Evolutionary conservation across 768 basidiomycete species (phyloP).

Genomic region (Boletus fagicola): DNA sequence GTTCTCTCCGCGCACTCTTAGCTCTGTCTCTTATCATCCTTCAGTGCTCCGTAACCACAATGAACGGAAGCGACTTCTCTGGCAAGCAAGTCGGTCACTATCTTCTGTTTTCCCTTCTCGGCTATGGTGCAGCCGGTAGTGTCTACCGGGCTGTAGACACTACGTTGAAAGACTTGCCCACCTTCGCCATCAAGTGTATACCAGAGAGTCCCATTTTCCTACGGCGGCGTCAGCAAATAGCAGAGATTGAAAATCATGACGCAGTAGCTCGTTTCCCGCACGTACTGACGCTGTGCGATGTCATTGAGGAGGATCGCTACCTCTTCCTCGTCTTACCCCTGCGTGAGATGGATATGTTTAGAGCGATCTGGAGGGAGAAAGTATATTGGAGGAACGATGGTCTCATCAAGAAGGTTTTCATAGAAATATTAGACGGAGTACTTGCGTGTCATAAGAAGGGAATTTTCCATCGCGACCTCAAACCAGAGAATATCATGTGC

Average conservation of each 20-base stretch:
- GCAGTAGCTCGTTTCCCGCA: slow-evolving; percentile 44
- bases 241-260: slow-evolving; percentile 62
- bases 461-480: slow-evolving; percentile 83
- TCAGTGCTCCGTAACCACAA: neutral
- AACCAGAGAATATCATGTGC: slow-evolving; percentile 81
- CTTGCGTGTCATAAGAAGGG: slow-evolving; percentile 66
- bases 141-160: slow-evolving; percentile 72
- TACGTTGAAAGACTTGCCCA: slow-evolving; percentile 35
- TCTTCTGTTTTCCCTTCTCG: slow-evolving; percentile 60
- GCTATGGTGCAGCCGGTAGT: slow-evolving; percentile 72
- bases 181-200: slow-evolving; percentile 76
- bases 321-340: slow-evolving; percentile 69
- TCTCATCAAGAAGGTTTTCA: slow-evolving; percentile 63
- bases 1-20: neutral
- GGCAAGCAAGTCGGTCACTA: slow-evolving; percentile 57
- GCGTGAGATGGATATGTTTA: slow-evolving; percentile 65
- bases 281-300: slow-evolving; percentile 65
- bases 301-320: slow-evolving; percentile 54
- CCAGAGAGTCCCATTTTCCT: slow-evolving; percentile 48
- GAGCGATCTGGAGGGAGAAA: slow-evolving; percentile 46
- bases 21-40: neutral
- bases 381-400: slow-evolving; percentile 55
- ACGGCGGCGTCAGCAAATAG: slow-evolving; percentile 56
- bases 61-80: slow-evolving; percentile 42
- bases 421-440: slow-evolving; percentile 78